Evolutionary conservation across 129 eudicot genomes (phyloP), one percentile per base, ranked within the genome.

Genomic region (Saposhnikovia divaricata): DNA sequence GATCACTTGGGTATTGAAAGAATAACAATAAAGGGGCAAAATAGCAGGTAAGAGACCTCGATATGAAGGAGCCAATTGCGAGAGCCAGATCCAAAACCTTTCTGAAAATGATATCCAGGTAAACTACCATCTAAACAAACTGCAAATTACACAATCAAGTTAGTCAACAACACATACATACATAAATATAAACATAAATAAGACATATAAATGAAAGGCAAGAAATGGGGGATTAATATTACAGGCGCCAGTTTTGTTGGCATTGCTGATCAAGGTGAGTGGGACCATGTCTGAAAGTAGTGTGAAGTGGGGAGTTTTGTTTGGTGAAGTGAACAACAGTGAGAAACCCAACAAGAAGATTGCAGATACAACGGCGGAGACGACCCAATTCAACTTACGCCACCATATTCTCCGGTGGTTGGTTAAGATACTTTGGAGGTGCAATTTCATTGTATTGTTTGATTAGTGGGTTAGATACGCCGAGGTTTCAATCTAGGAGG

Each of bases 101-200:
- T 86, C 57, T 81, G 90, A 80, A 89, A 83, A 86, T 93, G 98
- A 81, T 93, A 93, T 25, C 90, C 98, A 57, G 98, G 96, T 80
- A 86, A 61, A 85, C 91, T 89, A 72, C 98, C 96, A 86, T 91
- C 98, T 77, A 93, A 87, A 86, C 98, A 93, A 86, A 89, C 98
- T 93, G 98, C 92, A 89, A 55, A 27, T 15, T 61, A 76, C 18
- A 53, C 74, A 80, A n/a, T 9, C 9, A 59, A 59, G 9, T 15
- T 31, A n/a, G 0, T 57, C 18, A 57, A n/a, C 31, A 57, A n/a
- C 34, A 59, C 9, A 59, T n/a, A 40, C 34, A 31, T 31, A 31
- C 34, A 31, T 31, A 31, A 0, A 31, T 31, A 31, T 31, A 31
- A 31, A 31, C 34, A 31, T 1, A 31, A 31, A 31, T 31, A 31